These are phyloP conservation scores for Ophiostoma perfectum DNA, from an alignment of 2,329 filamentous ascomycete genomes.

Conservation along the genomic window DNA sequence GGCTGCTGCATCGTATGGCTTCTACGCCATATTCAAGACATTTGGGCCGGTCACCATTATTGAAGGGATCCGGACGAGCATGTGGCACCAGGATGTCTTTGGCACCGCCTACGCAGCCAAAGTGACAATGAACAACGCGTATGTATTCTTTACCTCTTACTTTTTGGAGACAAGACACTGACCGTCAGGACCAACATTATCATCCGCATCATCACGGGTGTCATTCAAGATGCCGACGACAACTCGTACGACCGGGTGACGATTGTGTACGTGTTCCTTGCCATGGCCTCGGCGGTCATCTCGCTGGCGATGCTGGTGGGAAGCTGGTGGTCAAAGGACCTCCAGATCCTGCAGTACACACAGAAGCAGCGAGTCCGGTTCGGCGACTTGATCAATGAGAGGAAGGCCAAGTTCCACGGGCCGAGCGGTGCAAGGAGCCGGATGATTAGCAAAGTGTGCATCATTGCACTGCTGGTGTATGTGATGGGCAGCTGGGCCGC, in stretches of 20 bases:
- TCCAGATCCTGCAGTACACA: conserved; percentile 10
- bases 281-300: neutral
- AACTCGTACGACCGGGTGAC: conserved; percentile 5
- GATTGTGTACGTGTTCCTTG: conserved; percentile 2
- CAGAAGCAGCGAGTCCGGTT: conserved; percentile 12
- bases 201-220: conserved; percentile 14
- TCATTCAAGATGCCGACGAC: conserved; percentile 12
- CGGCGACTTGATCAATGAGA: conserved; percentile 9
- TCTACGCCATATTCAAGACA: neutral
- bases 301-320: conserved; percentile 10
- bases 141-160: neutral
- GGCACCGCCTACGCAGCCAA: conserved; percentile 5
- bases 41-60: conserved; percentile 1
- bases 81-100: conserved; percentile 12
- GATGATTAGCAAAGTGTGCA: neutral
- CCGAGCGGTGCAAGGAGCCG: neutral
- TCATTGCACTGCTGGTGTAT: neutral
- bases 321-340: conserved; percentile 2
- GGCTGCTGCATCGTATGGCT: neutral
- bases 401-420: neutral
- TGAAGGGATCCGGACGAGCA: conserved; percentile 5
- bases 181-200: conserved; percentile 10
- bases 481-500: neutral
- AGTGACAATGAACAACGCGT: conserved; percentile 2
- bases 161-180: neutral